phyloP scores from a whole-genome alignment of 2,329 filamentous ascomycete genomes.

The Acrocalymma vagum region DNA sequence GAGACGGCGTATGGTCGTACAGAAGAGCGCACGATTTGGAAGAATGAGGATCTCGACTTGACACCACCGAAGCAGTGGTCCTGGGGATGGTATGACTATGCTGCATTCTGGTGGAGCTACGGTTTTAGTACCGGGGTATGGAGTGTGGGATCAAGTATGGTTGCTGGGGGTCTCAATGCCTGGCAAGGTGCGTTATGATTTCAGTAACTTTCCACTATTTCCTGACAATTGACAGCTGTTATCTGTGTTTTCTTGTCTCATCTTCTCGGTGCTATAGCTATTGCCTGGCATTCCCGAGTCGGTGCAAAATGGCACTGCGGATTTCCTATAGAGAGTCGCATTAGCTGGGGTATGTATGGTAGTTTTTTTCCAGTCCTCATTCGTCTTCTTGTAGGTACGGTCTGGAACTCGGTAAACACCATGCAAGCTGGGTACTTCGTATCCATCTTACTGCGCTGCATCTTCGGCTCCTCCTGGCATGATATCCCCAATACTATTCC shows the following conservation, averaged over 20 bases:
- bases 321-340: conserved; percentile 12
- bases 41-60: conserved; percentile 23
- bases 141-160: conserved; percentile 13
- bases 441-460: conserved; percentile 41
- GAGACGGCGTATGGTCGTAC: conserved; percentile 13
- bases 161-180: conserved; percentile 4
- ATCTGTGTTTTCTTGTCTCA: conserved; percentile 15
- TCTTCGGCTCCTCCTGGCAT: conserved; percentile 23
- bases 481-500: conserved; percentile 57
- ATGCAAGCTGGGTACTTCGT: conserved; percentile 39
- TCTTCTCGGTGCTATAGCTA: conserved; percentile 18
- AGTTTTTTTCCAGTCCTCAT: conserved; percentile 46
- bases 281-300: conserved; percentile 12
- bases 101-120: conserved; percentile 23
- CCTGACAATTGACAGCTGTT: conserved; percentile 16
- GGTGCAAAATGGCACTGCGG: conserved; percentile 16
- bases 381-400: conserved; percentile 36
- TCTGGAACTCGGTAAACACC: conserved; percentile 48
- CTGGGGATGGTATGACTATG: conserved; percentile 21
- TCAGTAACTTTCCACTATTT: too few relatives aligned
- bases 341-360: conserved; percentile 33
- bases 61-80: conserved; percentile 16
- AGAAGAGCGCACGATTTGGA: conserved; percentile 18
- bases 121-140: conserved; percentile 17
- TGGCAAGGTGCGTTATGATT: conserved; percentile 10